Percentiles rank a stretch among this genome's conserved stretches.
Conservation (phyloP, 805 yeast genomes). For the Priceomyces carsonii region DNA sequence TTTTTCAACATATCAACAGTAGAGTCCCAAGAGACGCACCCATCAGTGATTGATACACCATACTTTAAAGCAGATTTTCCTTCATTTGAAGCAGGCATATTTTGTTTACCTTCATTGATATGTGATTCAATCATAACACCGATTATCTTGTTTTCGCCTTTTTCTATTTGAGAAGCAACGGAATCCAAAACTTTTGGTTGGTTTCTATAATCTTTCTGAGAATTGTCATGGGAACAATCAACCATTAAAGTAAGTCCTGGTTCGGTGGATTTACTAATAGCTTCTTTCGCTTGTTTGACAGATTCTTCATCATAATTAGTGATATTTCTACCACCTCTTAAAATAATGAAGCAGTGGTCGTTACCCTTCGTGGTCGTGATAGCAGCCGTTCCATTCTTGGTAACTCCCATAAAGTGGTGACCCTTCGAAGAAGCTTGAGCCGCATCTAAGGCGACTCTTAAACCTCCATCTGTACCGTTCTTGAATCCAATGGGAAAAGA, state of each 20-base stretch:
- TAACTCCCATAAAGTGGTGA: slow-evolving; percentile 96
- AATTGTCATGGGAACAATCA: slow-evolving; percentile 98
- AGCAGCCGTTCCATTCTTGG: slow-evolving; percentile 96
- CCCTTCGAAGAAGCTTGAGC: slow-evolving; percentile 87
- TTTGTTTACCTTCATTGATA: slow-evolving; percentile 89
- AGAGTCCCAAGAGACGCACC: slow-evolving; percentile 90
- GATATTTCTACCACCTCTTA: slow-evolving; percentile 94
- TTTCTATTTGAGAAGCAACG: slow-evolving; percentile 78
- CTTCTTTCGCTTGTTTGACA: slow-evolving; percentile 72
- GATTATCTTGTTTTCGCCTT: slow-evolving; percentile 77
- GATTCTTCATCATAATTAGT: slow-evolving; percentile 86
- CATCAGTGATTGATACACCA: slow-evolving; percentile 97
- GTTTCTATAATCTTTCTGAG: slow-evolving; percentile 89
- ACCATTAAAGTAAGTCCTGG: slow-evolving; percentile 74
- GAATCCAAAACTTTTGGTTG: slow-evolving; percentile 89
- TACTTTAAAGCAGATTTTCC: slow-evolving; percentile 67
- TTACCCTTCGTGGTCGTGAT: slow-evolving; percentile 96
- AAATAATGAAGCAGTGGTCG: slow-evolving; percentile 87
- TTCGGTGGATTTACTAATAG: slow-evolving; percentile 49
- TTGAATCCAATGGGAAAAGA: slow-evolving; percentile 99
- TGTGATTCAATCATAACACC: slow-evolving; percentile 97
- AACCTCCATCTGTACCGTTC: slow-evolving; percentile 96
- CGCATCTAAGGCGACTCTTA: slow-evolving; percentile 93
- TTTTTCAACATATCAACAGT: slow-evolving; percentile 79
- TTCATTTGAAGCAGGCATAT: slow-evolving; percentile 57